These are phyloP conservation scores for Talaromyces funiculosus DNA, from an alignment of 2,329 filamentous ascomycete genomes.

Conservation along the genomic window DNA sequence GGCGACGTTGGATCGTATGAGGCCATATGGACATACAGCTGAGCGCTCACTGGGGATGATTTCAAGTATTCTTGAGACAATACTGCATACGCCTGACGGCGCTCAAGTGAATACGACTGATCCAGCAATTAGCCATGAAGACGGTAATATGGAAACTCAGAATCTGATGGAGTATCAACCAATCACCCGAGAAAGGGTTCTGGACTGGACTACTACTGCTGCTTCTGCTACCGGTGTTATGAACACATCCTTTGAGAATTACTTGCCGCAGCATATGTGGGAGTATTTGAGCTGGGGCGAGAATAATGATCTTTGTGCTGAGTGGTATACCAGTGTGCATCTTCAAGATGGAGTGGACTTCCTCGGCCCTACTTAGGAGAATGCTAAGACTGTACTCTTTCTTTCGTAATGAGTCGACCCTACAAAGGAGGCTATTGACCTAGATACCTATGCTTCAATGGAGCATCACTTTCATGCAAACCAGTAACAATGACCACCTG, in stretches of 20 bases:
- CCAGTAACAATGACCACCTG: conserved; percentile 6
- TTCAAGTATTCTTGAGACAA: not conserved
- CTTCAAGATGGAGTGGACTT: conserved; percentile 45
- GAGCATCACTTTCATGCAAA: not conserved
- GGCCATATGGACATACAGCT: conserved; percentile 3
- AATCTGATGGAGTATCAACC: not conserved
- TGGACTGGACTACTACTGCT: not conserved
- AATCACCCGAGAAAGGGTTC: not conserved
- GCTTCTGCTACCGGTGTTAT: not conserved
- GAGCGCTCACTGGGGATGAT: not conserved
- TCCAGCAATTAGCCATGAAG: not conserved
- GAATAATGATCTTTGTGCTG: conserved; percentile 48
- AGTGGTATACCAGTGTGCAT: not conserved
- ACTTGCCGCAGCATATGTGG: conserved; percentile 56
- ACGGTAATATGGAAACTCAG: not conserved
- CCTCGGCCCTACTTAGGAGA: conserved; percentile 20
- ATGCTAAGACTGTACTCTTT: not conserved
- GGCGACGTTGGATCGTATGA: conserved; percentile 1
- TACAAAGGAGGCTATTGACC: conserved; percentile 1
- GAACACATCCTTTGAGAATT: conserved; percentile 36
- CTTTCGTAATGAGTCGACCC: conserved; percentile 19
- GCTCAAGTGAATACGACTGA: not conserved
- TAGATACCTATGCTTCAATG: conserved; percentile 8
- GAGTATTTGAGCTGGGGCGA: conserved; percentile 47
- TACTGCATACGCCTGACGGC: not conserved